These are phyloP conservation scores for Notholithocarpus densiflorus DNA, from an alignment of 306 rosid genomes.

Conservation along the genomic window DNA sequence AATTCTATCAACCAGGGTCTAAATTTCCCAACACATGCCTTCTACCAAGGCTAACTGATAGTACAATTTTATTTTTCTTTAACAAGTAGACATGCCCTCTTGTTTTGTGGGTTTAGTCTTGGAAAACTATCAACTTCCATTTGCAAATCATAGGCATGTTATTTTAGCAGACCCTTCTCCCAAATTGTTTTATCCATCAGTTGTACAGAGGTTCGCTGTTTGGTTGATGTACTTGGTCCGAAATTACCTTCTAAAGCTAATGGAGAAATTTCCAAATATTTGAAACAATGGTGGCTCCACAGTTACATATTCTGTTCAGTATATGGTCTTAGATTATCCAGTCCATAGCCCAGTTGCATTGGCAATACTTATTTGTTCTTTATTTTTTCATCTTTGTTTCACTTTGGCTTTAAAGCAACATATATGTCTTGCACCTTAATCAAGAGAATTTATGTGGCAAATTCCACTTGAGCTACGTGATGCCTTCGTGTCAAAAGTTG, in stretches of 20 bases:
- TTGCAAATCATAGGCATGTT: constrained; percentile 55
- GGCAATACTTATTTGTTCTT: not conserved
- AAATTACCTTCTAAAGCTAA: constrained; percentile 39
- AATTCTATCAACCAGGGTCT: no score
- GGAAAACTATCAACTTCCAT: constrained; percentile 55
- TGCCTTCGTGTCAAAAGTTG: constrained; percentile 44
- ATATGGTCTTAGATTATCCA: not conserved
- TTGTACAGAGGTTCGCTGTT: constrained; percentile 50
- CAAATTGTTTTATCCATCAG: constrained; percentile 57
- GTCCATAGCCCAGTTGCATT: not conserved
- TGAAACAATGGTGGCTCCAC: constrained; percentile 51
- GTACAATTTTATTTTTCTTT: not conserved
- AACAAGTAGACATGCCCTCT: constrained; percentile 54
- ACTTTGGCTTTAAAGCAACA: not conserved
- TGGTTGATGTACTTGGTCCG: constrained; percentile 55
- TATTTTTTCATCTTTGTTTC: not conserved
- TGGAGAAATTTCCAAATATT: constrained; percentile 49
- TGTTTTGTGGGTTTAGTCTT: constrained; percentile 52
- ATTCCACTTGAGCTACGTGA: constrained; percentile 45
- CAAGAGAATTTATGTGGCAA: constrained; percentile 24
- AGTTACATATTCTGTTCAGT: constrained; percentile 29
- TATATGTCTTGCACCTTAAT: constrained; percentile 9
- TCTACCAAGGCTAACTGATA: not conserved
- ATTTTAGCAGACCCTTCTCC: constrained; percentile 55
- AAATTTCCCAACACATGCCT: no score